These are phyloP conservation scores for Xylariaceae sp. DNA, from an alignment of 2,329 filamentous ascomycete species.

Conservation along the genomic window DNA sequence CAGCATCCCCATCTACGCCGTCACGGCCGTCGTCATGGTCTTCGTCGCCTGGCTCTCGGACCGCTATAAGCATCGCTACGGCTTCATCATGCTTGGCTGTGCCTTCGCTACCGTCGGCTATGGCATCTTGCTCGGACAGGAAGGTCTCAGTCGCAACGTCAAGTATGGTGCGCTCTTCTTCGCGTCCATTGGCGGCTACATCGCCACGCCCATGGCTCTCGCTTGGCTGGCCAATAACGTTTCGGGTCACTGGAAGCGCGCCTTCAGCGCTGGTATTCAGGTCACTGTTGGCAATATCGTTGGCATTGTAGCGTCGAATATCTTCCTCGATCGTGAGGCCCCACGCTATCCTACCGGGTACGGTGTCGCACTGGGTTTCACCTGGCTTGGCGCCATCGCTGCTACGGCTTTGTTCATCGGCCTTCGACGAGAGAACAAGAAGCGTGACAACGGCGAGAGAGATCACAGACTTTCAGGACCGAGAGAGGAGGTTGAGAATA, in stretches of 20 bases:
- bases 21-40: slow-evolving; percentile 43
- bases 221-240: slow-evolving; percentile 61
- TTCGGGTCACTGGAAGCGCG: slow-evolving; percentile 59
- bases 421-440: slow-evolving; percentile 53
- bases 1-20: slow-evolving; percentile 49
- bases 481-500: slow-evolving; percentile 51
- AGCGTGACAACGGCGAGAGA: slow-evolving; percentile 53
- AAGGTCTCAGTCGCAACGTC: slow-evolving; percentile 33
- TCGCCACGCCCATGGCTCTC: slow-evolving; percentile 45
- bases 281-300: slow-evolving; percentile 57
- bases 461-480: slow-evolving; percentile 49
- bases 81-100: slow-evolving; percentile 43
- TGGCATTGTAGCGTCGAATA: slow-evolving; percentile 46
- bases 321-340: slow-evolving; percentile 44
- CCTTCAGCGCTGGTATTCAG: slow-evolving; percentile 56
- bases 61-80: slow-evolving; percentile 43
- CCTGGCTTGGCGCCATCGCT: slow-evolving; percentile 42
- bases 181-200: slow-evolving; percentile 44
- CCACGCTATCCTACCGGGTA: slow-evolving; percentile 48
- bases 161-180: slow-evolving; percentile 49
- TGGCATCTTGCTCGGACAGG: slow-evolving; percentile 44
- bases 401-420: slow-evolving; percentile 49
- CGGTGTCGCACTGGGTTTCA: slow-evolving; percentile 42
- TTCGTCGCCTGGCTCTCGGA: slow-evolving; percentile 45
- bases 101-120: slow-evolving; percentile 43